These are phyloP conservation scores for Quercus gilva DNA, from an alignment of 306 rosid species.

Conservation along the genomic window DNA sequence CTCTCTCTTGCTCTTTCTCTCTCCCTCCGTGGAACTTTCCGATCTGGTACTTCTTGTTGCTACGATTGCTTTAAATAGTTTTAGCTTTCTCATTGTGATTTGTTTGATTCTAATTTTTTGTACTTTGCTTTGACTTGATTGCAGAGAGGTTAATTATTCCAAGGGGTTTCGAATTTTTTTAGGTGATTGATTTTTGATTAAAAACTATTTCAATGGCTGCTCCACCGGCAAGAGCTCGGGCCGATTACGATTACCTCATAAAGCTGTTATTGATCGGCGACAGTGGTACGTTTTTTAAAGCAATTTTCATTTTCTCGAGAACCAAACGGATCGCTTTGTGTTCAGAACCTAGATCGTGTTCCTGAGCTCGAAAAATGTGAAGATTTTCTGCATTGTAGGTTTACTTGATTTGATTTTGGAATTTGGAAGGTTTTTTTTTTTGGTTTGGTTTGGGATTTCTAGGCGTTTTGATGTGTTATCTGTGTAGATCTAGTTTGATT, in stretches of 20 bases:
- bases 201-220: conserved; percentile 66
- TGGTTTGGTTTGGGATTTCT: neutral
- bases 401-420: neutral
- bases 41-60: conserved; percentile 40
- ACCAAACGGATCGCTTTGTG: neutral
- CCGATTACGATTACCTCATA: conserved; percentile 95
- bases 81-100: neutral
- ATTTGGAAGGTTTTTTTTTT: neutral
- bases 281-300: conserved; percentile 51
- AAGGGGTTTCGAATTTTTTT: conserved; percentile 3
- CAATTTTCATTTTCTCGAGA: neutral
- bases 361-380: neutral
- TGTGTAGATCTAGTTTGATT: conserved; percentile 17
- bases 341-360: conserved; percentile 15
- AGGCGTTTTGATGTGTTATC: neutral
- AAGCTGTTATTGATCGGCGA: conserved; percentile 96
- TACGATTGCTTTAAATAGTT: neutral
- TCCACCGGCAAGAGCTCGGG: conserved; percentile 98
- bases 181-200: conserved; percentile 13
- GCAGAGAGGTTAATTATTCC: conserved; percentile 25
- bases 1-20: conserved; percentile 7
- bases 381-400: neutral
- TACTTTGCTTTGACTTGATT: neutral
- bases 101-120: neutral
- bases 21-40: conserved; percentile 9